Conservation (phyloP, 2,329 filamentous ascomycete species). For the Phialophora verrucosa region DNA sequence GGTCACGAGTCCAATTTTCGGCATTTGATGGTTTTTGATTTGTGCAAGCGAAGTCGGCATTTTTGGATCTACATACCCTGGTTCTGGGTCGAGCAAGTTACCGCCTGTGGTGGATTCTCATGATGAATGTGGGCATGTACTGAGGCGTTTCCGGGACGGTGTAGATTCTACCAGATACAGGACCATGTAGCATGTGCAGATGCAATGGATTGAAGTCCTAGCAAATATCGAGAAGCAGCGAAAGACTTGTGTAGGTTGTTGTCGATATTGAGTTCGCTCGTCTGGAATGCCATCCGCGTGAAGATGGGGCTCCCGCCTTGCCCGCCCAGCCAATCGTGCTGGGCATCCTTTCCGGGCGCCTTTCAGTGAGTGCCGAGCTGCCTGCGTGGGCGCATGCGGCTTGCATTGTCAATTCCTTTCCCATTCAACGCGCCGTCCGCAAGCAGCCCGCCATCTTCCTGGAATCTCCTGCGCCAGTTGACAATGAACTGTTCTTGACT, state of each 20-base stretch:
- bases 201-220: background rate
- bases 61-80: background rate
- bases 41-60: background rate
- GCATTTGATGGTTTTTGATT: background rate
- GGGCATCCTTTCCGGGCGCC: background rate
- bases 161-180: slow-evolving; percentile 1
- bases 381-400: slow-evolving; percentile 1
- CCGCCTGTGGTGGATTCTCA: background rate
- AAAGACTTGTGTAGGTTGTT: background rate
- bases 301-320: background rate
- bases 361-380: background rate
- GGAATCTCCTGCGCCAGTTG: background rate
- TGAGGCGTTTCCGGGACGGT: background rate
- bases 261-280: slow-evolving; percentile 2
- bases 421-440: background rate
- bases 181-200: background rate
- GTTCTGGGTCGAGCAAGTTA: background rate
- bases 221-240: background rate
- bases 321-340: background rate
- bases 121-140: background rate
- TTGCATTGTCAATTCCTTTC: background rate
- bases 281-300: background rate
- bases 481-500: background rate
- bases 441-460: background rate
- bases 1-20: background rate